Evolutionary conservation across 768 basidiomycete genomes (phyloP).

Genomic region (Agaricus subrufescens): DNA sequence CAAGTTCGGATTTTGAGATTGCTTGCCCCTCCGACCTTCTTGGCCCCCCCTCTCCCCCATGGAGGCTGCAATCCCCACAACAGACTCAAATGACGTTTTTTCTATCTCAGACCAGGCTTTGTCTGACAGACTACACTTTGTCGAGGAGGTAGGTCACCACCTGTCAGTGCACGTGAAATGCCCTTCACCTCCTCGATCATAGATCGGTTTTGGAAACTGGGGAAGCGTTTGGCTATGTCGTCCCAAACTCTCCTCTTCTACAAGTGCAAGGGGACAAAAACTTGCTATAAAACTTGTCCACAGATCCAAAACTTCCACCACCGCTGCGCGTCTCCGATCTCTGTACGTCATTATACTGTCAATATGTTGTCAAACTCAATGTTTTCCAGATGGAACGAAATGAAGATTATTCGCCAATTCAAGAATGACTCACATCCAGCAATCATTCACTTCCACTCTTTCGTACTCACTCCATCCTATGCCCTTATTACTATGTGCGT

Average conservation of each 20-base stretch:
- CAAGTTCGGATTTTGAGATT: constrained; percentile 13
- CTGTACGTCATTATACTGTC: constrained; percentile 45
- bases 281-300: constrained; percentile 95
- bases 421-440: constrained; percentile 86
- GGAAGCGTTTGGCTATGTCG: constrained; percentile 83
- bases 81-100: constrained; percentile 58
- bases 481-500: constrained; percentile 91
- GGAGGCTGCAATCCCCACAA: constrained; percentile 28
- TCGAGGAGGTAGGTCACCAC: constrained; percentile 55
- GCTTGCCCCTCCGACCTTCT: constrained; percentile 51
- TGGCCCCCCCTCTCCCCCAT: constrained; percentile 44
- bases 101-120: constrained; percentile 71
- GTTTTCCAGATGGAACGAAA: constrained; percentile 83
- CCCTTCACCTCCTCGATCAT: constrained; percentile 3
- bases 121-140: constrained; percentile 66
- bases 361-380: not conserved
- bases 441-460: constrained; percentile 89
- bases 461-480: constrained; percentile 88
- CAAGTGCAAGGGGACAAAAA: constrained; percentile 42
- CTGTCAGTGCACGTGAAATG: constrained; percentile 1
- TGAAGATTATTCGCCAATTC: constrained; percentile 89
- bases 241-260: constrained; percentile 44
- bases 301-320: constrained; percentile 77
- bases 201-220: constrained; percentile 94
- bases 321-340: constrained; percentile 84